These are phyloP conservation scores for Vigna radiata DNA, from an alignment of 306 rosid genomes.

Conservation along the genomic window DNA sequence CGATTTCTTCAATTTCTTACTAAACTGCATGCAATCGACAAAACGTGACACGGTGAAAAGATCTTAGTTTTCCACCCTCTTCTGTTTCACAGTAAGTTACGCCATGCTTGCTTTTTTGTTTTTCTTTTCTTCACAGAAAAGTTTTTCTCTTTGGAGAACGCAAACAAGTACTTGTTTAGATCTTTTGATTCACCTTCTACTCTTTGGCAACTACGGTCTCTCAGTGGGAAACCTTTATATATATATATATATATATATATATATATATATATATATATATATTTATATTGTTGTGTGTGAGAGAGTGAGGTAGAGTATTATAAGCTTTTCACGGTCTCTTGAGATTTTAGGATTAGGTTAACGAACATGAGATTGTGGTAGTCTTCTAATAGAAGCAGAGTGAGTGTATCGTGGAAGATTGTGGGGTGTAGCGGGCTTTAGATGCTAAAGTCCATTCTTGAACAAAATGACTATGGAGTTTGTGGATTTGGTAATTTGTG, in stretches of 20 bases:
- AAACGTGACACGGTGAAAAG: constrained; percentile 8
- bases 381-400: not conserved
- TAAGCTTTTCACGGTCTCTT: not conserved
- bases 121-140: not conserved
- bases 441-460: not conserved
- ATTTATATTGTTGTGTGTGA: not conserved
- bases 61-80: not conserved
- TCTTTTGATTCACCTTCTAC: constrained; percentile 5
- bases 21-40: not conserved
- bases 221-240: not conserved
- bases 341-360: not conserved
- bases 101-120: not conserved
- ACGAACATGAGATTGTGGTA: not conserved
- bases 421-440: not conserved
- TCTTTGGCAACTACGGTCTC: not conserved
- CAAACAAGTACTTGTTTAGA: not conserved
- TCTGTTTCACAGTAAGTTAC: constrained; percentile 37
- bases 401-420: constrained; percentile 18
- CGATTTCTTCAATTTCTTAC: constrained; percentile 10
- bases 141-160: not conserved
- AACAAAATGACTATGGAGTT: not conserved
- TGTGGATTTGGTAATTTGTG: constrained; percentile 14
- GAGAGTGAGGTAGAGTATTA: not conserved
- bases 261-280: too few species aligned
- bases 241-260: too few species aligned